A percentile compares a stretch with the other conserved stretches of the same genome.
phyloP scores from a whole-genome alignment of 768 basidiomycete genomes.

The Rhodosporidiobolus odoratus region DNA sequence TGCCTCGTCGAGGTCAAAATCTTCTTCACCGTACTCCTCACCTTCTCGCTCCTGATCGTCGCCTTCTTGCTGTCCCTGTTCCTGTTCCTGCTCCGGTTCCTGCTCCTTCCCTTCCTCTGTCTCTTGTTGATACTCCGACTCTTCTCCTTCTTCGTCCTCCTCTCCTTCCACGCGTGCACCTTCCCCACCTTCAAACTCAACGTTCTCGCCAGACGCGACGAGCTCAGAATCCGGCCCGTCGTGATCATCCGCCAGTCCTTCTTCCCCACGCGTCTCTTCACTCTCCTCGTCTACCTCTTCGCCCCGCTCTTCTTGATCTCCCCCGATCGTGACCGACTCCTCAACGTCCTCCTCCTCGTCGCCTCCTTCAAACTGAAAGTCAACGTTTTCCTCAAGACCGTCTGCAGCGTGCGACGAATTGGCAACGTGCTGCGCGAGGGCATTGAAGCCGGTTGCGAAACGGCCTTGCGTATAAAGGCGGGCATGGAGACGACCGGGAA shows the following conservation, averaged over 20 bases:
- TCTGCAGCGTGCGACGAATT: not conserved
- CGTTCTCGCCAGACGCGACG: no score
- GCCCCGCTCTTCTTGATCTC: no score
- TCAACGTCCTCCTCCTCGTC: conserved; percentile 7
- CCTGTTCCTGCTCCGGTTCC: not conserved
- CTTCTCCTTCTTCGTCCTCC: not conserved
- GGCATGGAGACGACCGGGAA: conserved; percentile 36
- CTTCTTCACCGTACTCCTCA: conserved; percentile 7
- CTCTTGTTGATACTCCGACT: not conserved
- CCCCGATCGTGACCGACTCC: not conserved
- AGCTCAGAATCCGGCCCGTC: no score
- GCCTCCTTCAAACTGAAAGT: no score
- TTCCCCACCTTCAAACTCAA: not conserved
- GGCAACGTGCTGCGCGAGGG: conserved; percentile 34
- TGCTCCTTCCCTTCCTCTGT: not conserved
- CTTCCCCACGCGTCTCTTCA: not conserved
- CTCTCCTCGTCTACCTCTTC: not conserved
- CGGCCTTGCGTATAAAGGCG: conserved; percentile 19
- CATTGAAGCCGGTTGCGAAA: conserved; percentile 38
- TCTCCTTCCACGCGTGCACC: not conserved
- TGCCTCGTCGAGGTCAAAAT: conserved; percentile 17
- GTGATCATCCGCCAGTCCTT: not conserved
- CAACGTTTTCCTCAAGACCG: not conserved
- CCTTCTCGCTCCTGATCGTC: not conserved
- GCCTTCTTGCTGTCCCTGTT: not conserved